Base-by-base conservation (phyloP, 306 rosid species). In the Rosa rugosa region DNA sequence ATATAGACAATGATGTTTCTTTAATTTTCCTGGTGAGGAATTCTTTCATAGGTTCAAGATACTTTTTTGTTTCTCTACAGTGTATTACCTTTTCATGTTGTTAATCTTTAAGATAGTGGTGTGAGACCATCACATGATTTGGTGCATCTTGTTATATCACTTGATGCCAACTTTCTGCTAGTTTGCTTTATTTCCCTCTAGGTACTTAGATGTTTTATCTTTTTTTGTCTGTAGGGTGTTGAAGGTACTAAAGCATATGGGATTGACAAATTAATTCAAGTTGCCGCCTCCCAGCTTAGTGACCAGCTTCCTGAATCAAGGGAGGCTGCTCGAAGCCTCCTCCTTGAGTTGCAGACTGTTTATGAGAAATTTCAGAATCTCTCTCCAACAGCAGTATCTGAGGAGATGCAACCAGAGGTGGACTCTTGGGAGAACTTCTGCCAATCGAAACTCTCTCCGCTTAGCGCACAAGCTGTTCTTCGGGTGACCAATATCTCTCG, bases 261-360 rank as follows among this genome's bases (percentile, higher is more conserved):
- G 41, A 89, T 95, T 46, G 99, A 93, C 91, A 90, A 90, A 83
- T 84, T 95, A 87, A 91, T 95, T 84, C 97, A 86, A 82, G 91
- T 87, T 68, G 99, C 97, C 38, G 98, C 98, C 38, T 83, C 98
- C 69, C 99, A 95, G 86, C 89, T 95, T 78, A 91, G 97, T 14
- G 99, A 95, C 81, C 97, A 85, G 82, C 99, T 95, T 80, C 99
- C 99, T 3, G 99, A 93, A 83, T 95, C 99, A 0, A 85, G 99
- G 86, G 99, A 95, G 87, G 97, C 99, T 23, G 99, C 99, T 73
- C 94, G 98, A 75, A 79, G 77, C 65, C 91, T 95, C 69, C 89
- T 95, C 16, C 83, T 92, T 66, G 99, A 95, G 86, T 86, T 95
- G 81, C 98, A 92, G 81, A 88, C 84, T 59, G 94, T 91, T 34